Conservation (phyloP, 192 early-diverging fungal species). For the Endogone sp. region DNA sequence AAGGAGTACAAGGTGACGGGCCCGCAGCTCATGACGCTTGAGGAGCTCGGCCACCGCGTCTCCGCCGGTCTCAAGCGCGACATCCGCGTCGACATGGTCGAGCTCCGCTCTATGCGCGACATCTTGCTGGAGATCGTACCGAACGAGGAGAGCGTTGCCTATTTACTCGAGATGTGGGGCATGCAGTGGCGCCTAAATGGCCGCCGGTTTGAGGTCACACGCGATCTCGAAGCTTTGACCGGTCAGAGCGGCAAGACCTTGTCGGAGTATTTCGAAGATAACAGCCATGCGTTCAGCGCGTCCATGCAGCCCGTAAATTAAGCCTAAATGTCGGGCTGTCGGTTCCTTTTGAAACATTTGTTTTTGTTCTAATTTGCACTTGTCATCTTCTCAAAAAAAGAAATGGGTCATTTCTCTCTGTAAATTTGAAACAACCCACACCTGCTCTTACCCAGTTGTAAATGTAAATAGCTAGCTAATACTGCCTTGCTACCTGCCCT, state of each 20-base stretch:
- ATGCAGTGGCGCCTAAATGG: constrained; percentile 16
- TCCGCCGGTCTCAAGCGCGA: constrained; percentile 22
- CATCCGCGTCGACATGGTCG: constrained; percentile 21
- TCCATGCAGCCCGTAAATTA: background rate
- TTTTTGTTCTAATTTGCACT: too few species aligned
- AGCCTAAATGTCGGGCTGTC: background rate
- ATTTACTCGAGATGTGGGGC: constrained; percentile 36
- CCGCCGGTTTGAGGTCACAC: constrained; percentile 29
- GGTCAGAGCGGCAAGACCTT: constrained; percentile 27
- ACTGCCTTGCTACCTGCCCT: background rate
- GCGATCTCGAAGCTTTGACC: constrained; percentile 31
- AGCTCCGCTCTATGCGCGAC: constrained; percentile 15
- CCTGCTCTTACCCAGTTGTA: background rate
- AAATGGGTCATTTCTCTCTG: background rate
- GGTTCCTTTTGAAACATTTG: background rate
- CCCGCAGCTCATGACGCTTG: constrained; percentile 28
- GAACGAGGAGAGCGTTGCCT: constrained; percentile 31
- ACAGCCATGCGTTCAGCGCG: background rate
- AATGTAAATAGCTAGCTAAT: background rate
- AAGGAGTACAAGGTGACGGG: constrained; percentile 27
- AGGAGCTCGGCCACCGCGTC: constrained; percentile 29
- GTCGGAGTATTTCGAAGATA: background rate
- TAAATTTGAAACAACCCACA: background rate
- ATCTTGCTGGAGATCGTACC: constrained; percentile 8
- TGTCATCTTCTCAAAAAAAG: background rate